phyloP scores from a whole-genome alignment of 495 filamentous ascomycete species.

The Penicillium atrosanguineum region DNA sequence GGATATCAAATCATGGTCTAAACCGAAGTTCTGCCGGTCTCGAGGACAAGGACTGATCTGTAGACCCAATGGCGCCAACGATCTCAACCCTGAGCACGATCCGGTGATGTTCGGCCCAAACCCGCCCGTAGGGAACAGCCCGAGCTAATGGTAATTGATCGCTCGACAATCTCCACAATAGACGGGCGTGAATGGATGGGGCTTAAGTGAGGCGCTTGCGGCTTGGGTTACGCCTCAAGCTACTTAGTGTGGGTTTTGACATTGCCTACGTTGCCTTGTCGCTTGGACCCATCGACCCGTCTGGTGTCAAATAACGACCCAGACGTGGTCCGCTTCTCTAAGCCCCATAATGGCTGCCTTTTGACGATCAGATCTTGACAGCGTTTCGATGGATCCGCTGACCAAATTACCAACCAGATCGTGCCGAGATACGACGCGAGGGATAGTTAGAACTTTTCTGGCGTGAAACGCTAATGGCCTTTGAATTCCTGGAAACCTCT shows the following conservation, averaged over 20 bases:
- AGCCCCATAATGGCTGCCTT: constrained; percentile 13
- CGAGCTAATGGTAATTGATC: too few species aligned
- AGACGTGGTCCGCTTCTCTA: constrained; percentile 14
- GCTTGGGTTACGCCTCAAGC: background rate
- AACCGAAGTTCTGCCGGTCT: background rate
- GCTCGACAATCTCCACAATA: background rate
- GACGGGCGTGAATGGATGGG: background rate
- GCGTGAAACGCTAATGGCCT: constrained; percentile 15
- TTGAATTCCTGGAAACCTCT: constrained; percentile 15
- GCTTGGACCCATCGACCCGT: constrained; percentile 14
- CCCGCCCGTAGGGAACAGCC: too few species aligned
- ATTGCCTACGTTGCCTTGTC: constrained; percentile 17
- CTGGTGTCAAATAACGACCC: background rate
- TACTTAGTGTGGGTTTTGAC: background rate
- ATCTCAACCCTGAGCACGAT: background rate
- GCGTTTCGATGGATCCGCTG: background rate
- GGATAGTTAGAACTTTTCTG: constrained; percentile 9
- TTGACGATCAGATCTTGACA: constrained; percentile 11
- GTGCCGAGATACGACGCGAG: constrained; percentile 12
- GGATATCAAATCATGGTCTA: background rate
- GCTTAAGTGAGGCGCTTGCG: background rate
- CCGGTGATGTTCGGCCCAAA: background rate
- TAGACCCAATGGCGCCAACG: background rate
- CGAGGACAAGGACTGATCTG: background rate
- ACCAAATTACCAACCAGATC: background rate